Evolutionary conservation across 306 rosid species (phyloP), one percentile per base, ranked within the genome.

Genomic region (Phaseolus lunatus): DNA sequence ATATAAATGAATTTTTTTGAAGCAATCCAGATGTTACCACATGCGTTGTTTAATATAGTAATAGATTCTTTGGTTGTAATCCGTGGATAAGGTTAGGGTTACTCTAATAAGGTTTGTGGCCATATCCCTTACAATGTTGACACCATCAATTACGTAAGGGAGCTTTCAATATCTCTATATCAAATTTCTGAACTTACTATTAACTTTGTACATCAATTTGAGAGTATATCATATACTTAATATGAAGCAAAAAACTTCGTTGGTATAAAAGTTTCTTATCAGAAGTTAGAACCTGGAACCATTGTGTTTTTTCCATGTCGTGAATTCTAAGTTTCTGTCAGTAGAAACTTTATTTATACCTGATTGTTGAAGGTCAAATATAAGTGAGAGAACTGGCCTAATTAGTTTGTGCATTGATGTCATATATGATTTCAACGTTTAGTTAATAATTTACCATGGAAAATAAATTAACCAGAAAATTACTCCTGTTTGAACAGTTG

Each of bases 11-110:
- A 74, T 56, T 62, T 52, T 61, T 56, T 44, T 18, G 41, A 65
- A 70, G 82, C 26, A 53, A 69, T 81, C 69, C 78, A 75, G 82
- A 84, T 85, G 84, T 72, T 53, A 27, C 86, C 87, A 72, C 86
- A 79, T 85, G 89, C 74, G 2, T 74, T 57, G 80, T 73, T 78
- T 52, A 72, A 18, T 59, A 67, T 29, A 65, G 31, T 26, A 12
- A 80, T 82, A 71, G 66, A 76, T 79, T 20, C 63, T 77, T 35
- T 16, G 64, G 45, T 53, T 76, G 19, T 67, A 50, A 52, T 22
- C 35, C 31, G 20, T 65, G 56, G 73, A 76, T 76, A 76, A 76
- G 80, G 66, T 52, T 12, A 9, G 52, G 56, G 72, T 63, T 63
- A 13, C 13, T 63, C 39, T 45, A 27, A 23, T 45, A 16, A 45